These are phyloP conservation scores for Cubamyces lactineus DNA, from an alignment of 768 basidiomycete genomes.

Conservation along the genomic window DNA sequence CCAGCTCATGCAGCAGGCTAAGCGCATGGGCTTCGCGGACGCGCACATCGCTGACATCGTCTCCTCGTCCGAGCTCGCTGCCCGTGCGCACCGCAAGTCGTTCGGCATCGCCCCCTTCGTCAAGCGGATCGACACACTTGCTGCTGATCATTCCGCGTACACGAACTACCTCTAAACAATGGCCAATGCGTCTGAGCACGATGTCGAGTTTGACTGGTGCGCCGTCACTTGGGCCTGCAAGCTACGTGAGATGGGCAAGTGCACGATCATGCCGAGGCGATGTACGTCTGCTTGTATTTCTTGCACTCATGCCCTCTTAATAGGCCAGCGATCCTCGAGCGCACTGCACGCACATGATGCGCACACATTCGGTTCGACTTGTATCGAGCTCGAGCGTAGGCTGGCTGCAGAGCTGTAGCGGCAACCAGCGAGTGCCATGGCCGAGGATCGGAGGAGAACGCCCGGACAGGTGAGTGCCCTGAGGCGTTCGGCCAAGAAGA, in stretches of 20 bases:
- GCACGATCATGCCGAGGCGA: conserved; percentile 99
- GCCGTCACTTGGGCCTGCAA: conserved; percentile 98
- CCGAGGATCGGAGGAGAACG: too few species aligned
- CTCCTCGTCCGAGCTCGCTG: conserved; percentile 68
- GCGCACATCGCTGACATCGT: conserved; percentile 86
- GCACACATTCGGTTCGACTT: too few species aligned
- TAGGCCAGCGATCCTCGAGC: too few species aligned
- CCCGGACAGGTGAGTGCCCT: too few species aligned
- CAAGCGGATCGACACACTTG: conserved; percentile 98
- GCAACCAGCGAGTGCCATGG: too few species aligned
- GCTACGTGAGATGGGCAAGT: conserved; percentile 88
- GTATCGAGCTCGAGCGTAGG: too few species aligned
- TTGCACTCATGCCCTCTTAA: too few species aligned
- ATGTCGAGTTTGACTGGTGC: conserved; percentile 99
- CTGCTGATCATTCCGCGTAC: conserved; percentile 97
- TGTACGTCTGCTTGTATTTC: too few species aligned
- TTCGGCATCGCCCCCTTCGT: conserved; percentile 93
- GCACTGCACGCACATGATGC: too few species aligned
- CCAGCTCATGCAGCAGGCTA: conserved; percentile 87
- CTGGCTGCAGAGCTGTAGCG: too few species aligned
- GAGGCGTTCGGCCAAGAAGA: too few species aligned
- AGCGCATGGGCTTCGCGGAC: conserved; percentile 96
- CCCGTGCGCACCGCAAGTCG: conserved; percentile 86
- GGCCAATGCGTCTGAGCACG: conserved; percentile 95
- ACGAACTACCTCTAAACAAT: conserved; percentile 99